Evolutionary conservation across 495 filamentous ascomycete species (phyloP).

Genomic region (Penicillium steckii): DNA sequence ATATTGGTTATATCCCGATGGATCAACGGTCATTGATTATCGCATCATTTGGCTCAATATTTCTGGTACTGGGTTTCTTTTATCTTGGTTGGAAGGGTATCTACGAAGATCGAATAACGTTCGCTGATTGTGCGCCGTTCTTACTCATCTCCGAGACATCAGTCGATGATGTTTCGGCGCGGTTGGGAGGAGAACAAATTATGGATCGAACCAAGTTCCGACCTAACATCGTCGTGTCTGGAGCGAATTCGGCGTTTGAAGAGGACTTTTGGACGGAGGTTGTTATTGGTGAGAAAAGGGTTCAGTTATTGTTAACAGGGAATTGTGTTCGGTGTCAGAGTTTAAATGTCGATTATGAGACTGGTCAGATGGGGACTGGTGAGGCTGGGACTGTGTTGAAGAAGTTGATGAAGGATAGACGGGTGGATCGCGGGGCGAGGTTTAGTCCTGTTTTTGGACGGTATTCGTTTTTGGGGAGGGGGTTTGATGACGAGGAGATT

Average conservation of each 20-base stretch:
- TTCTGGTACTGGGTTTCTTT: no score
- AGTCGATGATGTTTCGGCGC: slow-evolving; percentile 59
- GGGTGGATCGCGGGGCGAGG: slow-evolving; percentile 71
- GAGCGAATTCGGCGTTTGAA: slow-evolving; percentile 60
- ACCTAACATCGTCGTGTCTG: slow-evolving; percentile 77
- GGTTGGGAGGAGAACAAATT: slow-evolving; percentile 52
- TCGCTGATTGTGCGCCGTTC: slow-evolving; percentile 78
- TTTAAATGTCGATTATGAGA: slow-evolving; percentile 80
- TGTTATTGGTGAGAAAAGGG: slow-evolving; percentile 26
- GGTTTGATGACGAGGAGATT: slow-evolving; percentile 35
- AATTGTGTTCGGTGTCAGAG: slow-evolving; percentile 81
- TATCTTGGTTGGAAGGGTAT: no score
- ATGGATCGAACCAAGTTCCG: slow-evolving; percentile 81
- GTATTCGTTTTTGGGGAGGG: slow-evolving; percentile 63
- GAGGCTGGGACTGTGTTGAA: slow-evolving; percentile 70
- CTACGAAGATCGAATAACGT: slow-evolving; percentile 58
- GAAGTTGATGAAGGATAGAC: slow-evolving; percentile 71
- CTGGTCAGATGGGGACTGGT: slow-evolving; percentile 62
- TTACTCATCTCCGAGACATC: slow-evolving; percentile 72
- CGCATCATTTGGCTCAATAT: no score
- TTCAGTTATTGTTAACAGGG: slow-evolving; percentile 60
- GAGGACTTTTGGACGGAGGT: slow-evolving; percentile 87
- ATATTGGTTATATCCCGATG: neutral
- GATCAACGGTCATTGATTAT: neutral
- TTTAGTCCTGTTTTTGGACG: slow-evolving; percentile 83